Evolutionary conservation across 345 rosid genomes (phyloP).

Genomic region (Sonneratia caseolaris): DNA sequence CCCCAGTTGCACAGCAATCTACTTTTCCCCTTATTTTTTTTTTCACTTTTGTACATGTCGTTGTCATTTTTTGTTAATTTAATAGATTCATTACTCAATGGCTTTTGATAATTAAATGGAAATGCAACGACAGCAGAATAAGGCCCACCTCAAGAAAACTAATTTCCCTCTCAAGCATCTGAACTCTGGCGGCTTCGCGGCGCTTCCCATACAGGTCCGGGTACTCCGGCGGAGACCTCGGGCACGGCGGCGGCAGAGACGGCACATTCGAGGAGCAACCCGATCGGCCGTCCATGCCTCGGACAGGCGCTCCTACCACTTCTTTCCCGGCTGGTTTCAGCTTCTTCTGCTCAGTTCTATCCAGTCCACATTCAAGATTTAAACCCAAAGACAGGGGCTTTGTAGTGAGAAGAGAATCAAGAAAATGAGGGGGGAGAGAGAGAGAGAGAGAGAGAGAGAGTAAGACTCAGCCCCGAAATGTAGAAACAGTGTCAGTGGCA

Average conservation of each 20-base stretch:
- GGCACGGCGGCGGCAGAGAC: conserved; percentile 59
- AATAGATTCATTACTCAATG: neutral
- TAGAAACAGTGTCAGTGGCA: conserved; percentile 6
- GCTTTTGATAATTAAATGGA: neutral
- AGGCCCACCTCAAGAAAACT: conserved; percentile 75
- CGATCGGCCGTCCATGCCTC: conserved; percentile 34
- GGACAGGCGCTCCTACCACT: neutral
- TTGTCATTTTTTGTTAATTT: neutral
- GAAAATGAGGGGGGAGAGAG: neutral
- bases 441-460: neutral
- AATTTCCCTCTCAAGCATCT: conserved; percentile 84
- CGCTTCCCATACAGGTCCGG: conserved; percentile 94
- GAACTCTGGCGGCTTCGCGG: conserved; percentile 69
- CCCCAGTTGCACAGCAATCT: neutral
- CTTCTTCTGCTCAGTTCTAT: neutral
- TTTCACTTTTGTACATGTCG: neutral
- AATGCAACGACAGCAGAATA: neutral
- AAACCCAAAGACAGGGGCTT: neutral
- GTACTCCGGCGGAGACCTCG: conserved; percentile 85
- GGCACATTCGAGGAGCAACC: conserved; percentile 23
- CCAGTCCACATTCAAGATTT: neutral
- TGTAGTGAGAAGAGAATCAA: neutral
- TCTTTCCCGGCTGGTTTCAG: neutral
- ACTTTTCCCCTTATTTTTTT: neutral
- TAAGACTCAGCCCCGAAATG: conserved; percentile 3